Evolutionary conservation across 164 flowering plant genomes (phyloP).

Genomic region (Kalanchoe fedtschenkoi): DNA sequence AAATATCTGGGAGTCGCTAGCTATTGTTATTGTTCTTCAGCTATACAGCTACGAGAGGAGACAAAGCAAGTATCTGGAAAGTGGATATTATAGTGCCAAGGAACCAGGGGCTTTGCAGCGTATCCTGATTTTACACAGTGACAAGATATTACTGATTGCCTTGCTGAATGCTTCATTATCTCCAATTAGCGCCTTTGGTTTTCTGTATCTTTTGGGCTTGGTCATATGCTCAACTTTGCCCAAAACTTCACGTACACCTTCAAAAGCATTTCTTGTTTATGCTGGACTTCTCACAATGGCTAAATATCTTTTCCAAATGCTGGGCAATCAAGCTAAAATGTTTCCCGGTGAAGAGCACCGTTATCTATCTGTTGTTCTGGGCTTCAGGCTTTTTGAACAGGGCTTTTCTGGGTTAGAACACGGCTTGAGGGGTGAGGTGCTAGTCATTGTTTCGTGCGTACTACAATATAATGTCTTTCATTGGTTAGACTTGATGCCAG

Average conservation of each 20-base stretch:
- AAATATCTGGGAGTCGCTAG: conserved; percentile 67
- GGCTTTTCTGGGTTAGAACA: conserved; percentile 66
- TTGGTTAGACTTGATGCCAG: conserved; percentile 59
- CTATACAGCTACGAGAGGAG: conserved; percentile 82
- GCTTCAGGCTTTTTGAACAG: conserved; percentile 37
- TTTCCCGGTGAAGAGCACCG: conserved; percentile 63
- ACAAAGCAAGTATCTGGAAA: conserved; percentile 31
- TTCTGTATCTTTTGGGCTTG: conserved; percentile 61
- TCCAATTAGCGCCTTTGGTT: conserved; percentile 72
- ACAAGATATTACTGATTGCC: conserved; percentile 50
- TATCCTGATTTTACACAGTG: conserved; percentile 58
- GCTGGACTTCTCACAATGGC: conserved; percentile 44
- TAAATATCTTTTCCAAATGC: conserved; percentile 77
- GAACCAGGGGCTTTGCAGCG: conserved; percentile 38
- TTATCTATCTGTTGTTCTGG: conserved; percentile 37
- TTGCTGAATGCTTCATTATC: conserved; percentile 66
- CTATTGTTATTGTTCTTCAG: conserved; percentile 67
- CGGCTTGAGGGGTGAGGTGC: conserved; percentile 61
- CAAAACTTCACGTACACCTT: conserved; percentile 55
- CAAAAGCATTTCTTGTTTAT: conserved; percentile 49
- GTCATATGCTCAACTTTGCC: conserved; percentile 48
- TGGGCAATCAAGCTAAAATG: conserved; percentile 57
- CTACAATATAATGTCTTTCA: conserved; percentile 67
- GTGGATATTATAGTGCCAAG: conserved; percentile 16
- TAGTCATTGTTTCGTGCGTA: conserved; percentile 64